Evolutionary conservation across 1,284 basidiomycete genomes (phyloP), one percentile per base, ranked within the genome.

Genomic region (Takashimella koratensis): DNA sequence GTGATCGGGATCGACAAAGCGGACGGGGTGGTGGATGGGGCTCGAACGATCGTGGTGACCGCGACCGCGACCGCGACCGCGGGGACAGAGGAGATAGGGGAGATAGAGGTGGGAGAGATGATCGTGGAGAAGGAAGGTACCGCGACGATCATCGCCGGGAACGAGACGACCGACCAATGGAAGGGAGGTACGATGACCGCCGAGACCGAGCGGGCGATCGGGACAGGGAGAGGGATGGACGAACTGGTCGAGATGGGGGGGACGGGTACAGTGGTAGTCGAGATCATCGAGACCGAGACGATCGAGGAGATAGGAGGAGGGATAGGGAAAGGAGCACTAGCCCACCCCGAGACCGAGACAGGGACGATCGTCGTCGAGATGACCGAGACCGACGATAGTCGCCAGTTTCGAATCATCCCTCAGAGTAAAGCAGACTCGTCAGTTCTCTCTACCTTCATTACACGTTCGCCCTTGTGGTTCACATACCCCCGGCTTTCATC

Each of bases 1-100:
- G 45, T 40, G 53, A 54, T 53, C 21, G 53, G 23, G 12, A 42
- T 47, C 42, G 47, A 49, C 42, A 47, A 49, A 25, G 52, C 45
- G 4, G 45, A 26, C 20, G 48, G 10, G 22, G 41, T 45, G 19
- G 22, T 10, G 36, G 25, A 24, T n/a, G 54, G 48, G 22, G 50
- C 20, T 19, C 57, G 6, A 58, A 62, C 27, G 57, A 55, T 41
- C 49, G 60, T n/a, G 21, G 51, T 20, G 23, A 49, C 22, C 25
- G 43, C 16, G 45, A 47, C 10, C 20, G 48, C 16, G 40, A 21
- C 16, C 22, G 50, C 11, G 42, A 47, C 13, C 43, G 40, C 13
- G 42, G 43, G 21, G 21, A 45, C 22, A n/a, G 43, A 40, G 39
- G 48, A 47, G 57, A 49, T 44, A 27, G 57, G 39, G 25, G 51